Conservation (phyloP, 495 filamentous ascomycete species). For the Daldinia decipiens region DNA sequence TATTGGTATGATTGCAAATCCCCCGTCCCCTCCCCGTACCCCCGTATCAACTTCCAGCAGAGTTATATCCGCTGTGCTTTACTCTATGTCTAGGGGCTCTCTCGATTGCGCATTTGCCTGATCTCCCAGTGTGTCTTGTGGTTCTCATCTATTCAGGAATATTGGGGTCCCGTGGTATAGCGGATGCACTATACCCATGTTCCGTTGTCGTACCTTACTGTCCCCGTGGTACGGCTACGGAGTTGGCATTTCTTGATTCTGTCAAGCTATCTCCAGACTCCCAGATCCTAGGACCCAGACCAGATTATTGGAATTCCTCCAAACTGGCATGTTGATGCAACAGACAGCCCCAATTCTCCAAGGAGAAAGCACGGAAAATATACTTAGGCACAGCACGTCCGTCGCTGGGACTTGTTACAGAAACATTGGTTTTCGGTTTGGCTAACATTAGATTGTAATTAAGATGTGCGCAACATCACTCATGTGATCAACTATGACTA, state of each 20-base stretch:
- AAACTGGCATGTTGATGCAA: constrained; percentile 65
- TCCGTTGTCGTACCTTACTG: constrained; percentile 75
- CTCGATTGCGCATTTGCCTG: constrained; percentile 85
- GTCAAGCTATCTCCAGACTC: constrained; percentile 66
- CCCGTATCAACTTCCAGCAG: constrained; percentile 71
- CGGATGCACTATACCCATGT: constrained; percentile 63
- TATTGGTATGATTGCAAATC: constrained; percentile 95
- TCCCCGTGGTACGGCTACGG: constrained; percentile 73
- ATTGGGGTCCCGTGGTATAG: constrained; percentile 85
- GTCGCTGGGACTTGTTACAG: constrained; percentile 67
- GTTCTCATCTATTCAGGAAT: constrained; percentile 76
- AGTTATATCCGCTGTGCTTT: constrained; percentile 81
- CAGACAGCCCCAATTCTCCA: constrained; percentile 64
- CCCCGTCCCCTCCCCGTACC: constrained; percentile 54
- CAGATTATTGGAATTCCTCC: constrained; percentile 67
- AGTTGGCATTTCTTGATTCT: constrained; percentile 77
- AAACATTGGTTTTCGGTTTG: constrained; percentile 58
- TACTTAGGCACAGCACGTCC: constrained; percentile 64
- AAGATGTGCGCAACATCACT: constrained; percentile 99
- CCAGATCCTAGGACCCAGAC: constrained; percentile 74
- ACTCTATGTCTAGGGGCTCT: constrained; percentile 84
- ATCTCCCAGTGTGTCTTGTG: constrained; percentile 78
- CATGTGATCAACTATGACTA: constrained; percentile 99
- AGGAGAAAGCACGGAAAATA: constrained; percentile 75
- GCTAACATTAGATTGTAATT: constrained; percentile 78